A percentile compares a stretch with the other conserved stretches of the same genome.
These are phyloP conservation scores for Diutina pseudorugosa DNA, from an alignment of 1,139 yeast genomes.

Conservation along the genomic window DNA sequence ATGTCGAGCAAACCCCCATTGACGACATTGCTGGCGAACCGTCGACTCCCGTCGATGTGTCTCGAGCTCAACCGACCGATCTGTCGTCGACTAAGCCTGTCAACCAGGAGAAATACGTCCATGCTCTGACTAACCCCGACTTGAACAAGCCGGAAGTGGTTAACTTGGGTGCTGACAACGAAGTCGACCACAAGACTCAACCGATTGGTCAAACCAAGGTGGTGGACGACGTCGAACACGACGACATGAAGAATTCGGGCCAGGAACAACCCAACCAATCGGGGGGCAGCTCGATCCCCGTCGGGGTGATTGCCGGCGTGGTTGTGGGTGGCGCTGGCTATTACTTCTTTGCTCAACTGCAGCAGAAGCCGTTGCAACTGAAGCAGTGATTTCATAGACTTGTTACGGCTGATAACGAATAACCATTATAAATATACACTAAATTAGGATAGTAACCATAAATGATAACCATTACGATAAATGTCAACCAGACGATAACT, in stretches of 20 bases:
- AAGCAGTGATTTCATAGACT: not conserved
- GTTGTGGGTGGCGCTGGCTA: not conserved
- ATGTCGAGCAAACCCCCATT: constrained; percentile 25
- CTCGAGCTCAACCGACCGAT: constrained; percentile 1
- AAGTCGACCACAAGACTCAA: constrained; percentile 26
- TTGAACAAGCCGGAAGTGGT: constrained; percentile 27
- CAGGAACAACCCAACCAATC: not conserved
- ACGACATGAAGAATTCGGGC: not conserved
- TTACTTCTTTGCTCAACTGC: not conserved
- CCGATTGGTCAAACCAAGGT: constrained; percentile 18
- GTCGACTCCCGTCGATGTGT: constrained; percentile 14
- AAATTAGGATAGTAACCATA: not conserved
- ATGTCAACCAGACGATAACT: too few relatives aligned
- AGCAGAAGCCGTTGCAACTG: not conserved
- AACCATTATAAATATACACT: too few relatives aligned
- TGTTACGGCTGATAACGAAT: not conserved
- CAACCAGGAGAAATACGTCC: constrained; percentile 31
- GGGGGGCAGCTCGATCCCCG: not conserved
- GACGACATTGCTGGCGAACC: constrained; percentile 13
- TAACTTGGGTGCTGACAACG: constrained; percentile 22
- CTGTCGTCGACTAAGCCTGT: constrained; percentile 16
- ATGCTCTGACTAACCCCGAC: constrained; percentile 30
- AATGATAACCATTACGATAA: too few relatives aligned
- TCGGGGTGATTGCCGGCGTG: not conserved
- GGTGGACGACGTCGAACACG: constrained; percentile 27